phyloP scores from a whole-genome alignment of 1,284 basidiomycete species.

The Ceratobasidium theobromae region DNA sequence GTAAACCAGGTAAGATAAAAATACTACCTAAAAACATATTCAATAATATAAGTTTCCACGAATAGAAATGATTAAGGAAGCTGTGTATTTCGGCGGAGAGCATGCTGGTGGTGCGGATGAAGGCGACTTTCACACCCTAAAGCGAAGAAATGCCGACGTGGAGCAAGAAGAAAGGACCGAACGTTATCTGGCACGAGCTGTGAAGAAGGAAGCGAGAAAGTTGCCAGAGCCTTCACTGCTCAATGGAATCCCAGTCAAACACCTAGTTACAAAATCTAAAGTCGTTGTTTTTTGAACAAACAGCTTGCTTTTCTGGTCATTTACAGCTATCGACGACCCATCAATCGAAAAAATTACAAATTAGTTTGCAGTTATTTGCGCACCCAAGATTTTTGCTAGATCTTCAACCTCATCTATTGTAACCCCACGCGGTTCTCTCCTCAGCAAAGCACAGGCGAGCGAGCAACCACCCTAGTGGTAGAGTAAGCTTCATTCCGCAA shows the following conservation, averaged over 20 bases:
- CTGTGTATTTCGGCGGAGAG: conserved; percentile 52
- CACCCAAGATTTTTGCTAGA: neutral
- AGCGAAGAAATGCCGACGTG: conserved; percentile 61
- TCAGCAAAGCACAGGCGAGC: no score
- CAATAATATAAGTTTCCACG: conserved; percentile 28
- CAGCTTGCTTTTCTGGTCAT: neutral
- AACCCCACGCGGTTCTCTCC: neutral
- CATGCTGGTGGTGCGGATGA: conserved; percentile 78
- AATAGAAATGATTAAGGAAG: conserved; percentile 39
- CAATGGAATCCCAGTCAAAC: conserved; percentile 17
- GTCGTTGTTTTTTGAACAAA: conserved; percentile 19
- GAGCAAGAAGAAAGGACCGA: conserved; percentile 61
- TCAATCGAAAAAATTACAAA: conserved; percentile 20
- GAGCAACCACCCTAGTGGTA: no score
- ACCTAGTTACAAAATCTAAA: conserved; percentile 10
- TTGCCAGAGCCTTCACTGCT: neutral
- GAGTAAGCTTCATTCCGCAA: no score
- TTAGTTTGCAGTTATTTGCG: conserved; percentile 25
- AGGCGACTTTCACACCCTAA: conserved; percentile 86
- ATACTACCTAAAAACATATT: neutral
- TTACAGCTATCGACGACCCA: neutral
- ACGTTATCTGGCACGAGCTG: conserved; percentile 35
- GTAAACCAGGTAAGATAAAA: conserved; percentile 55
- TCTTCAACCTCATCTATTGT: neutral
- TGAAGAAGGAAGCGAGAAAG: neutral